These are phyloP conservation scores for Bretziella fagacearum DNA, from an alignment of 2,329 filamentous ascomycete species.

Conservation along the genomic window DNA sequence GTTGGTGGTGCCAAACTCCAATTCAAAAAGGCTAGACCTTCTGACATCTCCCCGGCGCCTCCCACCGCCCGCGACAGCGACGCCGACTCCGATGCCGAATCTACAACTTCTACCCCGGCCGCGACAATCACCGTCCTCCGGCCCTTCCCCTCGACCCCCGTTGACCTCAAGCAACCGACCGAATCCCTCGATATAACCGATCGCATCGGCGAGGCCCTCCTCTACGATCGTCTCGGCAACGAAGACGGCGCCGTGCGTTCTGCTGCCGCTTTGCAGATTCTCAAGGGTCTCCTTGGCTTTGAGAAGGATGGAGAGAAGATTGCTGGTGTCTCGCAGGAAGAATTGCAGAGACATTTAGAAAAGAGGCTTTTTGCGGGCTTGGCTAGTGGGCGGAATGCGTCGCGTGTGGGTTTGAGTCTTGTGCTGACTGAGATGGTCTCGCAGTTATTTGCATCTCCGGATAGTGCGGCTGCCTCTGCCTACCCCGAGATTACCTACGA, in stretches of 20 bases:
- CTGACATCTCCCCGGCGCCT: conserved; percentile 5
- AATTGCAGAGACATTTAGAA: conserved; percentile 41
- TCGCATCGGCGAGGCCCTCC: conserved; percentile 37
- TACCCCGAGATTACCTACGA: conserved; percentile 40
- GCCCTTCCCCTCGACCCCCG: conserved; percentile 24
- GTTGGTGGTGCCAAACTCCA: background rate
- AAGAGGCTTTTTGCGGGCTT: conserved; percentile 69
- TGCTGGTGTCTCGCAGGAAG: conserved; percentile 28
- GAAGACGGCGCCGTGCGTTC: conserved; percentile 40
- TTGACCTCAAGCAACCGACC: conserved; percentile 14
- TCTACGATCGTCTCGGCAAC: conserved; percentile 46
- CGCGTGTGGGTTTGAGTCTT: conserved; percentile 74
- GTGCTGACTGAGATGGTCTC: conserved; percentile 68
- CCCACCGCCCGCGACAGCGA: background rate
- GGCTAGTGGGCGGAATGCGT: conserved; percentile 76
- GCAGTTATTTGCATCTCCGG: conserved; percentile 42
- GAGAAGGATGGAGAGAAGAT: conserved; percentile 20
- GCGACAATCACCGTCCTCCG: conserved; percentile 8
- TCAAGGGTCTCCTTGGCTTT: conserved; percentile 36
- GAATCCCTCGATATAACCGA: conserved; percentile 36
- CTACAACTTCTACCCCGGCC: background rate
- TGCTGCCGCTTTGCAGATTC: conserved; percentile 39
- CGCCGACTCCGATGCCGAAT: background rate
- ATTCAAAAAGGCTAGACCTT: conserved; percentile 8
- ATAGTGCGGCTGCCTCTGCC: conserved; percentile 27